Evolutionary conservation across 805 yeast species (phyloP).

Genomic region (Metschnikowia kofuensis): DNA sequence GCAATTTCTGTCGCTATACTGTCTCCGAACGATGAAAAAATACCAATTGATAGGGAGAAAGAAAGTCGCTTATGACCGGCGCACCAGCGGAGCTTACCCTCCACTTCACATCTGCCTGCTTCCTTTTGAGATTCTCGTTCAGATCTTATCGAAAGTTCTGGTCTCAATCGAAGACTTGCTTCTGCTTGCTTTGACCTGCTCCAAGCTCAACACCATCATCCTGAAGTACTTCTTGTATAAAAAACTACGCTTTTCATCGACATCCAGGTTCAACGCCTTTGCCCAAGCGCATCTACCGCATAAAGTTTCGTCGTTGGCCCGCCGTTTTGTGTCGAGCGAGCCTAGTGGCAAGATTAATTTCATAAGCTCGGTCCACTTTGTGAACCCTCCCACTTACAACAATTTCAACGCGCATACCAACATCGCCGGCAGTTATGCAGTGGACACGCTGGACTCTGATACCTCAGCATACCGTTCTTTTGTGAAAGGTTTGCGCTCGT

Average conservation of each 20-base stretch:
- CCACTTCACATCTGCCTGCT: slow-evolving; percentile 34
- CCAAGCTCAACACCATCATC: slow-evolving; percentile 33
- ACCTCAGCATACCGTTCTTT: slow-evolving; percentile 24
- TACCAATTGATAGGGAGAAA: slow-evolving; percentile 43
- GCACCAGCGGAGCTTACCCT: slow-evolving; percentile 21
- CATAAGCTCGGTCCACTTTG: slow-evolving; percentile 26
- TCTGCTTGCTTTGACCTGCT: slow-evolving; percentile 32
- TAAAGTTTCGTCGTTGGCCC: slow-evolving; percentile 18
- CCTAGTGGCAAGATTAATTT: slow-evolving; percentile 31
- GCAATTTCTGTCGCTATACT: no score
- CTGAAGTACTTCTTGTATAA: slow-evolving; percentile 38
- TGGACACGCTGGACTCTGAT: slow-evolving; percentile 23
- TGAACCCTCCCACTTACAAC: slow-evolving; percentile 32
- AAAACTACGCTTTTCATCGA: slow-evolving; percentile 24
- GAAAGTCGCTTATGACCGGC: slow-evolving; percentile 17
- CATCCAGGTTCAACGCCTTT: slow-evolving; percentile 33
- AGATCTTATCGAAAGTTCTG: slow-evolving; percentile 28
- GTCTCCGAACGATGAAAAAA: slow-evolving; percentile 26
- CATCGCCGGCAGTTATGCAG: slow-evolving; percentile 37
- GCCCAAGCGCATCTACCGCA: slow-evolving; percentile 31
- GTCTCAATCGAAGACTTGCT: slow-evolving; percentile 15
- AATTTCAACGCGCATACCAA: slow-evolving; percentile 21
- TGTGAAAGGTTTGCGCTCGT: slow-evolving; percentile 21
- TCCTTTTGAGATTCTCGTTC: slow-evolving; percentile 43
- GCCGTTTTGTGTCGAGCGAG: slow-evolving; percentile 23